A percentile compares a stretch with the other conserved stretches of the same genome.
Evolutionary conservation across 305 asterid species (phyloP).

Genomic region (Caryopteris hybrid): DNA sequence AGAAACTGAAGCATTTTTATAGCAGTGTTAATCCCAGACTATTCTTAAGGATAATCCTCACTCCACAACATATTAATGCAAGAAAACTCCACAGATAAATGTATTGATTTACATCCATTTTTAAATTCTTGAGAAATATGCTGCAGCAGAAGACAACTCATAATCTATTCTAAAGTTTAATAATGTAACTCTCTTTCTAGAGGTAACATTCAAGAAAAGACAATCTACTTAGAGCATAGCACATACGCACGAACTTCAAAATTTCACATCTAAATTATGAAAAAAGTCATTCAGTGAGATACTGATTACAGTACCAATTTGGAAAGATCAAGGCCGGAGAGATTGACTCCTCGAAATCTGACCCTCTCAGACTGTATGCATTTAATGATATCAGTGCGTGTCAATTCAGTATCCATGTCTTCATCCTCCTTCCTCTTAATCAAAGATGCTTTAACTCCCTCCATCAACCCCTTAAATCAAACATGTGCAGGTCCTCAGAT

Average conservation of each 20-base stretch:
- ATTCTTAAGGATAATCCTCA: background rate
- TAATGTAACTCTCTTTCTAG: background rate
- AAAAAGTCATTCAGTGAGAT: conserved; percentile 10
- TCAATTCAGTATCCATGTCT: conserved; percentile 74
- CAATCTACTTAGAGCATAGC: conserved; percentile 7
- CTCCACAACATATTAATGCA: background rate
- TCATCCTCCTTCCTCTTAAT: conserved; percentile 74
- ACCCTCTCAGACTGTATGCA: conserved; percentile 92
- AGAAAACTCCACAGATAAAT: conserved; percentile 2
- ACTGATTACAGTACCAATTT: conserved; percentile 55
- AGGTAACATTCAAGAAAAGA: background rate
- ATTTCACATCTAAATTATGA: background rate
- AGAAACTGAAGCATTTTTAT: background rate
- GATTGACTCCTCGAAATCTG: conserved; percentile 89
- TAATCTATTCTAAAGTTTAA: conserved; percentile 6
- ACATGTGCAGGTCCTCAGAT: conserved; percentile 8
- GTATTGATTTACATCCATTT: background rate
- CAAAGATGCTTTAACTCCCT: conserved; percentile 52
- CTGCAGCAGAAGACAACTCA: background rate
- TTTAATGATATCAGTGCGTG: conserved; percentile 85
- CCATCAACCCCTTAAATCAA: conserved; percentile 64
- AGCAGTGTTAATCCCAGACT: conserved; percentile 2
- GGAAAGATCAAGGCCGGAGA: conserved; percentile 91
- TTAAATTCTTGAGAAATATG: background rate
- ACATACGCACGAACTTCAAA: background rate